Conservation (phyloP, 2,329 filamentous ascomycete species). For the Didymella glomerata region DNA sequence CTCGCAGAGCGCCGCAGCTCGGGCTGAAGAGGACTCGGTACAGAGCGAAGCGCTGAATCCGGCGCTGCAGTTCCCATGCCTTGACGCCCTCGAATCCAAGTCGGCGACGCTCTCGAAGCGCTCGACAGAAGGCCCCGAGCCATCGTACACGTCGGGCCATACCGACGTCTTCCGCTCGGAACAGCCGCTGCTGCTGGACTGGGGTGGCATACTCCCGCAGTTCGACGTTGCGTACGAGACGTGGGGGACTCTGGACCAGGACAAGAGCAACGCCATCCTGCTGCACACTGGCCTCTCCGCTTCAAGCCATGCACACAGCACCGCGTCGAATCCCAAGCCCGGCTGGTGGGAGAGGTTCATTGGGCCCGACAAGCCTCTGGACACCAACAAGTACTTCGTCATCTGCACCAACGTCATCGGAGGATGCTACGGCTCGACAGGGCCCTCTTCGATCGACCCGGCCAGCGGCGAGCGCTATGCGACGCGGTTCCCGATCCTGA, state of each 20-base stretch:
- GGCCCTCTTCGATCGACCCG: conserved; percentile 86
- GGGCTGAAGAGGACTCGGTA: conserved; percentile 33
- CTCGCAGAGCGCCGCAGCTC: conserved; percentile 32
- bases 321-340: conserved; percentile 81
- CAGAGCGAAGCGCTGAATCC: conserved; percentile 49
- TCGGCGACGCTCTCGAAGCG: conserved; percentile 76
- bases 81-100: conserved; percentile 53
- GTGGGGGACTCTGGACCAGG: conserved; percentile 82
- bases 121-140: conserved; percentile 80
- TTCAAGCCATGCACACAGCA: conserved; percentile 96
- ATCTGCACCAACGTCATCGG: conserved; percentile 98
- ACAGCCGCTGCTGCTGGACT: conserved; percentile 83
- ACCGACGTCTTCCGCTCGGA: conserved; percentile 78
- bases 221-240: conserved; percentile 94
- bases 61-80: conserved; percentile 53
- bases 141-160: conserved; percentile 90
- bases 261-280: conserved; percentile 87
- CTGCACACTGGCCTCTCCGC: conserved; percentile 94
- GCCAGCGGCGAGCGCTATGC: conserved; percentile 88
- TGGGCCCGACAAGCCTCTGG: conserved; percentile 81
- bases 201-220: conserved; percentile 89
- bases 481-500: conserved; percentile 93
- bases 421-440: conserved; percentile 94
- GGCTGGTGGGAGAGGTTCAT: conserved; percentile 99
- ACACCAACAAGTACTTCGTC: conserved; percentile 90